Evolutionary conservation across 2,329 filamentous ascomycete species (phyloP), one percentile per base, ranked within the genome.

Genomic region (Botrytis hyacinthi): DNA sequence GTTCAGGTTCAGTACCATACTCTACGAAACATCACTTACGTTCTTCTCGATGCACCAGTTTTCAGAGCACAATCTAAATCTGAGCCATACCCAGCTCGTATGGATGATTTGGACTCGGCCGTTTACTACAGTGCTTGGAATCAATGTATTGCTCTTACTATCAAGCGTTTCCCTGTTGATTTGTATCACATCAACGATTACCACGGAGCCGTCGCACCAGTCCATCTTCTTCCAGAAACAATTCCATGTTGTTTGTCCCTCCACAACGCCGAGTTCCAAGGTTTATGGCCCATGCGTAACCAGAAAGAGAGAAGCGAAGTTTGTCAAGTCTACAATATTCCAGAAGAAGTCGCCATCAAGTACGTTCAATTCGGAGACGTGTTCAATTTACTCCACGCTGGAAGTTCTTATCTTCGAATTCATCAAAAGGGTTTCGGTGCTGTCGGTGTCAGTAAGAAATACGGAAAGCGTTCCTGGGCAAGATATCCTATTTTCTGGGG

Each of bases 81-180:
- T 32, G 88, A 91, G 75, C 90, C 90, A 0, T 92, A 92, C 77
- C 90, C 90, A 26, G 84, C 89, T 54, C 86, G 90, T 46, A 92
- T 92, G 90, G 90, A 92, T 79, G 90, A 92, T 78, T 84, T 92
- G 71, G 88, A 90, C 75, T 89, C 86, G 75, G 90, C 90, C 20
- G 88, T 92, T 65, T 90, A 91, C 81, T 92, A 92, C 79, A 91
- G 88, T 3, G 89, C 89, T 4, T 92, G 90, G 90, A 92, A 92
- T 76, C 88, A 89, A 80, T 92, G 90, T 79, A 91, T 92, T 77
- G 89, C 90, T 12, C 85, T 90, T 76, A 83, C 89, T 1, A 87
- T 91, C 76, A 85, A 86, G 73, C 86, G 90, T 26, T 92, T 92
- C 79, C 85, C 87, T 0, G 83, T 90, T 74, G 88, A 90, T 76